Conservation (phyloP, 176 grass and related monocot species). For the Cenchrus purpureus region DNA sequence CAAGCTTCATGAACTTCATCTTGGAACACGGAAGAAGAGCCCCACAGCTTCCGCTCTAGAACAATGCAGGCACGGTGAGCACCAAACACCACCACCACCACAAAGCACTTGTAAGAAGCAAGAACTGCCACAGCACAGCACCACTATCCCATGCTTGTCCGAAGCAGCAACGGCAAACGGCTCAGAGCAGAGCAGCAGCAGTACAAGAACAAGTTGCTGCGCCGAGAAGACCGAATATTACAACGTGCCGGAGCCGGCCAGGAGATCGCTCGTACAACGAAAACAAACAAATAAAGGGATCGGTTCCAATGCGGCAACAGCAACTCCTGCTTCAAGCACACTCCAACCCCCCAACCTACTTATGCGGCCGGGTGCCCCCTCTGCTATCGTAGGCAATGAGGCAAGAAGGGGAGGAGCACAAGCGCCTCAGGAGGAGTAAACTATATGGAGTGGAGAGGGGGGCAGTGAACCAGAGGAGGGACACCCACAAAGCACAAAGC, state of each 20-base stretch:
- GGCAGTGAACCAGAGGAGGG: constrained; percentile 48
- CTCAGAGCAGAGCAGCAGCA: constrained; percentile 32
- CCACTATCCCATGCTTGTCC: constrained; percentile 35
- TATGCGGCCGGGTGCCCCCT: constrained; percentile 50
- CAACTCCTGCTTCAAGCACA: constrained; percentile 46
- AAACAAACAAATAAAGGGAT: constrained; percentile 43
- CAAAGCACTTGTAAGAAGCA: constrained; percentile 23
- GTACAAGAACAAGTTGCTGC: constrained; percentile 38
- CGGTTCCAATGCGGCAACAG: constrained; percentile 21
- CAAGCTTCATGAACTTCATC: constrained; percentile 99
- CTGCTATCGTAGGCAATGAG: constrained; percentile 52
- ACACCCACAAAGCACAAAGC: constrained; percentile 76
- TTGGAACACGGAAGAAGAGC: constrained; percentile 30
- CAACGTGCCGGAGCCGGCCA: constrained; percentile 43
- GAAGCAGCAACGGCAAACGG: constrained; percentile 18
- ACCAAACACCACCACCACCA: not conserved
- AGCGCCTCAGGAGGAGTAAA: constrained; percentile 61
- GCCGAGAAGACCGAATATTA: constrained; percentile 55
- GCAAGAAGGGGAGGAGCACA: constrained; percentile 47
- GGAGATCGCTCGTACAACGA: constrained; percentile 55
- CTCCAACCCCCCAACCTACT: constrained; percentile 42
- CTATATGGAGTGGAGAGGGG: constrained; percentile 33
- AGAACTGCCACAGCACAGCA: constrained; percentile 1
- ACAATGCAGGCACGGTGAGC: constrained; percentile 29
- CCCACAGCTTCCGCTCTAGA: not conserved